A percentile compares a stretch with the other conserved stretches of the same genome.
These are phyloP conservation scores for Boletus rubroflammeus DNA, from an alignment of 768 basidiomycete species.

Conservation along the genomic window DNA sequence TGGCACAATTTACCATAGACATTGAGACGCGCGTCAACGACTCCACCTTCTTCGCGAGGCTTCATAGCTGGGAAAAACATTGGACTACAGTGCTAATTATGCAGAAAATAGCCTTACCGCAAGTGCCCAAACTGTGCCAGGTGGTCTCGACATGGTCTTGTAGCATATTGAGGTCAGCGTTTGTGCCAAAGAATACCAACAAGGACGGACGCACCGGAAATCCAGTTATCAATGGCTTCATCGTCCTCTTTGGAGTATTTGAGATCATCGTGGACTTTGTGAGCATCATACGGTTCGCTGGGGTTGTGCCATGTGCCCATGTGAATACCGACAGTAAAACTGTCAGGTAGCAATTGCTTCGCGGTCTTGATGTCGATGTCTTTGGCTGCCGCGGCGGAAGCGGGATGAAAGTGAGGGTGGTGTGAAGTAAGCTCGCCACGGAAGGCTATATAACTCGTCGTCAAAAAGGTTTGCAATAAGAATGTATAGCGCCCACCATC, in stretches of 20 bases:
- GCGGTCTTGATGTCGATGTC: constrained; percentile 71
- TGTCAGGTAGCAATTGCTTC: constrained; percentile 55
- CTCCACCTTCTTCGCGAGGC: constrained; percentile 60
- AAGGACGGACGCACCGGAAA: constrained; percentile 33
- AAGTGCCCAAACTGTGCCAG: constrained; percentile 63
- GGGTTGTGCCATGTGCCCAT: constrained; percentile 69
- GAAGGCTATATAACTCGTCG: constrained; percentile 42
- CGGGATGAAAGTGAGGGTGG: constrained; percentile 73
- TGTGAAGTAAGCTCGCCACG: constrained; percentile 70
- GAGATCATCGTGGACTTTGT: constrained; percentile 61
- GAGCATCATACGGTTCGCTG: constrained; percentile 47
- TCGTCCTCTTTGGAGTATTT: constrained; percentile 67
- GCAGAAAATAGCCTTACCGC: constrained; percentile 22
- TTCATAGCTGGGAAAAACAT: constrained; percentile 46
- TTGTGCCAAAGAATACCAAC: neutral
- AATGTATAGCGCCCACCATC: constrained; percentile 40
- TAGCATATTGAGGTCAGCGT: neutral
- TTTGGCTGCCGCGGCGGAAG: constrained; percentile 51
- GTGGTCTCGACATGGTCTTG: constrained; percentile 68
- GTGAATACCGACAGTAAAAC: constrained; percentile 66
- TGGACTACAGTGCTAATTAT: neutral
- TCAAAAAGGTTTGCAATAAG: neutral
- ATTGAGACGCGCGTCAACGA: constrained; percentile 60
- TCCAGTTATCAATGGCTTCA: constrained; percentile 69
- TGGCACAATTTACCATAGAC: constrained; percentile 41